Evolutionary conservation across 495 filamentous ascomycete genomes (phyloP).

Genomic region (Choiromyces venosus): DNA sequence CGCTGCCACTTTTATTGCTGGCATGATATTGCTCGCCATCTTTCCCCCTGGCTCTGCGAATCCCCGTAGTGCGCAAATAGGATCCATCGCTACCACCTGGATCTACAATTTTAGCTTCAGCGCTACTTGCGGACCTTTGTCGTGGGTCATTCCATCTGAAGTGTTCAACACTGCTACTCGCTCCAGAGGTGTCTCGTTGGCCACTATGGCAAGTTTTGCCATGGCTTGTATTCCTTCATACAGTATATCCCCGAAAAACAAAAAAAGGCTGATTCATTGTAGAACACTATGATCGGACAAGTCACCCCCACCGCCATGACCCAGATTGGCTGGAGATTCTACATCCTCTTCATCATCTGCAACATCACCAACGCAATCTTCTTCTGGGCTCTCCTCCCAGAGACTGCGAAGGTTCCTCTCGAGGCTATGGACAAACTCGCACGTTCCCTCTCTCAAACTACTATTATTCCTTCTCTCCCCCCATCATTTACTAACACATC

Average conservation of each 20-base stretch:
- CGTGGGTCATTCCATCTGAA: slow-evolving; percentile 63
- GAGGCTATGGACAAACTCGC: slow-evolving; percentile 69
- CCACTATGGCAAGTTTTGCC: slow-evolving; percentile 60
- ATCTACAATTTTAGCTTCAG: slow-evolving; percentile 66
- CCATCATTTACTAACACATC: too few species aligned
- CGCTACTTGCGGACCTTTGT: slow-evolving; percentile 58
- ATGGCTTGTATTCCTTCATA: too few species aligned
- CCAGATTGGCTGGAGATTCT: slow-evolving; percentile 51
- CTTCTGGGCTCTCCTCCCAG: slow-evolving; percentile 61
- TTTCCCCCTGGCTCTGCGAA: slow-evolving; percentile 53
- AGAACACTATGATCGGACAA: slow-evolving; percentile 70
- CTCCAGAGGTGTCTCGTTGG: slow-evolving; percentile 61
- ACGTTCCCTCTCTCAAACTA: too few species aligned
- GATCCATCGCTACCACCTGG: slow-evolving; percentile 68
- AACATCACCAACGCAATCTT: slow-evolving; percentile 58
- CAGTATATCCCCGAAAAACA: too few species aligned
- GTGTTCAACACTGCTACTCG: slow-evolving; percentile 66
- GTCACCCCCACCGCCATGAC: slow-evolving; percentile 59
- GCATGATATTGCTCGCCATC: slow-evolving; percentile 50
- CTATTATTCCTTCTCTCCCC: too few species aligned
- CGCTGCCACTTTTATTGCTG: slow-evolving; percentile 51
- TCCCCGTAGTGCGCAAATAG: slow-evolving; percentile 57
- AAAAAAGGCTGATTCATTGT: too few species aligned
- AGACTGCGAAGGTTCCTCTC: slow-evolving; percentile 60
- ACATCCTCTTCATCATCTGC: slow-evolving; percentile 54